Conservation (phyloP, 306 rosid genomes). For the Prosopis cineraria region DNA sequence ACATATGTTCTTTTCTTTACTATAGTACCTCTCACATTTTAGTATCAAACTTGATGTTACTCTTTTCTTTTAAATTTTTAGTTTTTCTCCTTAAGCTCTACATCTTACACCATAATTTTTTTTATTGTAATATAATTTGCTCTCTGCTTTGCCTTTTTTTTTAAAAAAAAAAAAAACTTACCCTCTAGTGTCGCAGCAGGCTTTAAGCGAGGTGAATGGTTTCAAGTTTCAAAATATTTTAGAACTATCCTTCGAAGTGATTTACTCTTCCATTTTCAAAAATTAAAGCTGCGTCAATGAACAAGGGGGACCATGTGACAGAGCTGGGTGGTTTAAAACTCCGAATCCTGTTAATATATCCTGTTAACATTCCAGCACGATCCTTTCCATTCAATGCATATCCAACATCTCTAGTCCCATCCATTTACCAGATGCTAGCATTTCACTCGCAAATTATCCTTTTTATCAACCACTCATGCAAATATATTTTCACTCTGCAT, state of each 20-base stretch:
- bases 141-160: too few species aligned
- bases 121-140: too few species aligned
- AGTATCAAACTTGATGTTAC: too few species aligned
- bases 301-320: not conserved
- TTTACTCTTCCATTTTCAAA: not conserved
- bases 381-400: slow-evolving; percentile 1
- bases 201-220: not conserved
- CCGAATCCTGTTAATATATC: not conserved
- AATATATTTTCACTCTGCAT: not conserved
- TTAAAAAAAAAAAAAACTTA: too few species aligned
- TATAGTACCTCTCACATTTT: too few species aligned
- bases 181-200: not conserved
- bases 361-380: not conserved
- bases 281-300: not conserved
- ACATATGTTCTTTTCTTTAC: too few species aligned
- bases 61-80: too few species aligned
- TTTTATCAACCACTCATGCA: not conserved
- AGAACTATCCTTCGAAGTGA: not conserved
- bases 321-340: not conserved
- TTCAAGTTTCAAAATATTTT: not conserved
- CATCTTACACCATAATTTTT: too few species aligned
- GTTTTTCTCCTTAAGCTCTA: too few species aligned
- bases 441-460: not conserved
- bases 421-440: not conserved
- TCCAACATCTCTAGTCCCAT: not conserved